A percentile compares a stretch with the other conserved stretches of the same genome.
phyloP scores from a whole-genome alignment of 495 filamentous ascomycete species.

The Penicillium verhagenii region DNA sequence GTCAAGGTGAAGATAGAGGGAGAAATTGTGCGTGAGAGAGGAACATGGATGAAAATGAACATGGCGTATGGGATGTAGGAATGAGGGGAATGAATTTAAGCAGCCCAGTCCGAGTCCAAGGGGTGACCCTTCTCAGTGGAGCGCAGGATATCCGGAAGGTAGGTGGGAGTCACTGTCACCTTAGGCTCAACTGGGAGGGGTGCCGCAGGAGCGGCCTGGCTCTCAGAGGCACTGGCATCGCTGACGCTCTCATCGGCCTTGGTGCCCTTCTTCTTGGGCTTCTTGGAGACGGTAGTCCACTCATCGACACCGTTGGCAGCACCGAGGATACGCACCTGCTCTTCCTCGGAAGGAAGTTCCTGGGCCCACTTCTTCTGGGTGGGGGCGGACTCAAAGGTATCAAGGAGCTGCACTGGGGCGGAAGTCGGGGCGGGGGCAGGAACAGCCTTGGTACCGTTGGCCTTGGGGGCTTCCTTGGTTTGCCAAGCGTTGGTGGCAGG shows the following conservation, averaged over 20 bases:
- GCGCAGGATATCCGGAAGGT: conserved; percentile 42
- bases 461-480: conserved; percentile 36
- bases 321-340: conserved; percentile 71
- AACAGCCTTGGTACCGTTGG: conserved; percentile 18
- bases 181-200: conserved; percentile 38
- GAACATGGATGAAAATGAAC: conserved; percentile 2
- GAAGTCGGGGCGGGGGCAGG: conserved; percentile 25
- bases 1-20: conserved; percentile 13
- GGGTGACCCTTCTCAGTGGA: conserved; percentile 50
- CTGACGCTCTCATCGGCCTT: conserved; percentile 44
- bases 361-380: conserved; percentile 48
- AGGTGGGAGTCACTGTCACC: conserved; percentile 43
- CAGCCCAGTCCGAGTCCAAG: conserved; percentile 61
- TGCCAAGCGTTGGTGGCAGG: conserved; percentile 63
- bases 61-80: conserved; percentile 10
- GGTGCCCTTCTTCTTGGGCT: conserved; percentile 51
- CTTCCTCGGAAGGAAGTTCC: conserved; percentile 75
- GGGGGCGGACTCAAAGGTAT: conserved; percentile 64
- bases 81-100: conserved; percentile 23
- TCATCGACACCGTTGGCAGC: conserved; percentile 57
- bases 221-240: conserved; percentile 42
- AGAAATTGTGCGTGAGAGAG: neutral
- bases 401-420: conserved; percentile 57
- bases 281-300: conserved; percentile 78
- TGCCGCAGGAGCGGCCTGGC: conserved; percentile 29